Evolutionary conservation across 2,329 filamentous ascomycete species (phyloP), one percentile per base, ranked within the genome.

Genomic region (Diaporthe sp.): DNA sequence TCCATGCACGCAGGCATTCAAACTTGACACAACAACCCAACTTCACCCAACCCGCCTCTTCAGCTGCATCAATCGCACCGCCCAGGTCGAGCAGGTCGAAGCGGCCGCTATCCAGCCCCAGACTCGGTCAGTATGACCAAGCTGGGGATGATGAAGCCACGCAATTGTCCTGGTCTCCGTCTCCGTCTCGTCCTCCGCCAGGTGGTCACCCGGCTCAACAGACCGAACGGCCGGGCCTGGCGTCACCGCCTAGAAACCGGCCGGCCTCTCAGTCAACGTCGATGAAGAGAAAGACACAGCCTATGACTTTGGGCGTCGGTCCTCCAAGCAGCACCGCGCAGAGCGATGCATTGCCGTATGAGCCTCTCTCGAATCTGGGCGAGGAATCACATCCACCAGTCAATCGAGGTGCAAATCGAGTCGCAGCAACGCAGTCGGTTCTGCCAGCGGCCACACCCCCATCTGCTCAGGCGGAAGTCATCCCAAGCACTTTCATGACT

Each of bases 261-360:
- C 28, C 34, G 19, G 15, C 42, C 15, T 28, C 57, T n/a, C 53
- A 13, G n/a, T 42, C 28, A 34, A 55, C 17, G 22, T 25, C 3
- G 3, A 37, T 28, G 44, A 77, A 78, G 42, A 61, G 51, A 9
- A 70, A 74, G 34, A 68, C 71, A 71, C 69, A 51, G 10, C 55
- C 67, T 51, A 49, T 46, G 1, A 71, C 78, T 22, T 61, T 49
- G 17, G 34, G 73, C 6, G 57, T 78, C 10, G 79, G 79, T 17
- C 79, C 79, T 25, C 77, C 77, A 13, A 83, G 81, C 61, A 82
- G 81, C 61, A 79, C 77, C 22, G 80, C 77, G 10, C 76, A 76
- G 49, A 82, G 83, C 42, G 81, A 82, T 53, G 80, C 81, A 34
- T 78, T 84, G 31, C 82, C 83, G n/a, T 70, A 83, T 39, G 78